These are phyloP conservation scores for Plasmodium relictum DNA, from an alignment of 169 alveolate species.

Conservation along the genomic window DNA sequence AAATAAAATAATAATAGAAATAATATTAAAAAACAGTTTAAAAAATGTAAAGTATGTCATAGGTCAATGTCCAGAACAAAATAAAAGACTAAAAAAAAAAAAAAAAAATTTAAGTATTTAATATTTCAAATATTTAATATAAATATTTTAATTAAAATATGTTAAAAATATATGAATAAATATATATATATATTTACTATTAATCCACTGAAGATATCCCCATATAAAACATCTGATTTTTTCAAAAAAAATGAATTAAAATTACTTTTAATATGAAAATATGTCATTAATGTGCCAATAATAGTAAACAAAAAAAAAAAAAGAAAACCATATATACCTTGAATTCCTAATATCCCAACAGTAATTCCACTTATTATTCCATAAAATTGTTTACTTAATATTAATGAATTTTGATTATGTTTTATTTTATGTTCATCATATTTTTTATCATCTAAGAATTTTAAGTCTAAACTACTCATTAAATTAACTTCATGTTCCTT, in stretches of 20 bases:
- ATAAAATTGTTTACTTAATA: slow-evolving; percentile 61
- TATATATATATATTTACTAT: slow-evolving; percentile 25
- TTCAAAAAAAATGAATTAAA: slow-evolving; percentile 47
- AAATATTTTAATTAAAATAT: background rate
- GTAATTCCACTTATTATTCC: slow-evolving; percentile 75
- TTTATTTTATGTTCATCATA: slow-evolving; percentile 48
- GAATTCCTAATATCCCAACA: slow-evolving; percentile 67
- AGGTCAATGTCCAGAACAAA: slow-evolving; percentile 69
- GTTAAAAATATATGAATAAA: background rate
- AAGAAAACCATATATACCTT: slow-evolving; percentile 61
- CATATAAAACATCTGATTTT: slow-evolving; percentile 23
- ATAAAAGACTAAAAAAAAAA: slow-evolving; percentile 54
- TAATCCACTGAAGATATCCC: slow-evolving; percentile 71
- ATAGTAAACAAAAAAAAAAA: slow-evolving; percentile 41
- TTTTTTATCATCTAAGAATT: slow-evolving; percentile 16
- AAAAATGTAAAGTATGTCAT: slow-evolving; percentile 70
- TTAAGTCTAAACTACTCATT: slow-evolving; percentile 33
- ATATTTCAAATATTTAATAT: background rate
- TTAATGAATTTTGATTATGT: slow-evolving; percentile 52
- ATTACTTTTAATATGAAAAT: slow-evolving; percentile 38
- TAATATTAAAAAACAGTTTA: slow-evolving; percentile 3
- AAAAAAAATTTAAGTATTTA: background rate
- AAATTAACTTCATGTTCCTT: slow-evolving; percentile 19
- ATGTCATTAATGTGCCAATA: slow-evolving; percentile 63
- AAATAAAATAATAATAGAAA: background rate